These are phyloP conservation scores for Oryza meyeriana DNA, from an alignment of 176 grass and related monocot species.

Conservation along the genomic window DNA sequence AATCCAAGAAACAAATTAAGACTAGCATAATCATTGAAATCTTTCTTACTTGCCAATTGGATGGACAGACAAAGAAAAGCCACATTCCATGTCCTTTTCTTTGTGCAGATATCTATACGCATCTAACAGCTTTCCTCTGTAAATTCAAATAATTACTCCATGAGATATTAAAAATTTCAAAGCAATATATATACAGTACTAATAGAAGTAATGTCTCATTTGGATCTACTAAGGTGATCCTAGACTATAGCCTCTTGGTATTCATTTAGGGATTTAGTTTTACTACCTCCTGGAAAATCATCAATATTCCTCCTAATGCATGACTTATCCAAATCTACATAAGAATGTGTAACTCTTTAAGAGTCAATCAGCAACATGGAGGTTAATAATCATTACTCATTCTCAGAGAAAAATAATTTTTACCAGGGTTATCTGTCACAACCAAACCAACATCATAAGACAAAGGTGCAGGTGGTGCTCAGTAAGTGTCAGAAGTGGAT, in stretches of 20 bases:
- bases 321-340: constrained; percentile 45
- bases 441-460: constrained; percentile 52
- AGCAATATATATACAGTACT: constrained; percentile 18
- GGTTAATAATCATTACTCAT: not conserved
- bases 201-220: constrained; percentile 9
- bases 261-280: too few species aligned
- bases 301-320: constrained; percentile 57
- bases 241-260: not conserved
- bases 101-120: constrained; percentile 85
- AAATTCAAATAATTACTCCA: constrained; percentile 25
- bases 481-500: constrained; percentile 64
- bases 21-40: not conserved
- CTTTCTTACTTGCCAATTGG: constrained; percentile 90
- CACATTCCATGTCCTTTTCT: constrained; percentile 81
- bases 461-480: constrained; percentile 65
- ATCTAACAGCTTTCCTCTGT: constrained; percentile 93
- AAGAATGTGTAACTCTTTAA: constrained; percentile 32
- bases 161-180: constrained; percentile 27
- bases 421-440: constrained; percentile 38
- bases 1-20: not conserved
- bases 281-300: constrained; percentile 23
- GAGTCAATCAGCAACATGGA: not conserved
- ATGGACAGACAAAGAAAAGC: constrained; percentile 91
- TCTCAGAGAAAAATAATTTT: not conserved
- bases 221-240: not conserved